These are phyloP conservation scores for Pisolithus microcarpus DNA, from an alignment of 768 basidiomycete species.

Conservation along the genomic window DNA sequence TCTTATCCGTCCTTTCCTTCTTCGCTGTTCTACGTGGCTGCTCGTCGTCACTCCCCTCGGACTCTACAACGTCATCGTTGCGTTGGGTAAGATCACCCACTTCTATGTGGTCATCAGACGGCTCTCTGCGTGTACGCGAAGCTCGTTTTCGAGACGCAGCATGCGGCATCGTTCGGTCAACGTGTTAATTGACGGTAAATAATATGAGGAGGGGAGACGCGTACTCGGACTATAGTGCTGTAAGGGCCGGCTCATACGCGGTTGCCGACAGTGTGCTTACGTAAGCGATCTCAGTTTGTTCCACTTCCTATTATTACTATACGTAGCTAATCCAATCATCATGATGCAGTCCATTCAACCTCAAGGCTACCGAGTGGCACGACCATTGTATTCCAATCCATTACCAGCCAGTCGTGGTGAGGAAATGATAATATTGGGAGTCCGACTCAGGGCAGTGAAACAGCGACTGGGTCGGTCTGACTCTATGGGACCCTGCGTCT, in stretches of 20 bases:
- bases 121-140: constrained; percentile 34
- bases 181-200: not conserved
- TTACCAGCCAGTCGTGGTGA: too few relatives aligned
- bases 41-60: constrained; percentile 29
- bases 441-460: too few relatives aligned
- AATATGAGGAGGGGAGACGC: not conserved
- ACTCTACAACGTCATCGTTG: constrained; percentile 32
- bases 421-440: too few relatives aligned
- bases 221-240: not conserved
- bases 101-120: constrained; percentile 53
- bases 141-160: constrained; percentile 32
- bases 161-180: constrained; percentile 21
- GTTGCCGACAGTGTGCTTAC: too few relatives aligned
- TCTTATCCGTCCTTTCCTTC: constrained; percentile 27
- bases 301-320: too few relatives aligned
- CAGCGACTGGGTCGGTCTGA: too few relatives aligned
- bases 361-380: too few relatives aligned
- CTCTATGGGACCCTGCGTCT: too few relatives aligned
- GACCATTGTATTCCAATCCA: too few relatives aligned
- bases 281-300: too few relatives aligned
- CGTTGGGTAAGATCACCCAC: constrained; percentile 38
- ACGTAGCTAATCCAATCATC: too few relatives aligned
- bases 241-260: constrained; percentile 28
- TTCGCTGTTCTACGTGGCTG: constrained; percentile 29
- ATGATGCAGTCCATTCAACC: too few relatives aligned